These are phyloP conservation scores for Mycena alexandri DNA, from an alignment of 768 basidiomycete species.

Conservation along the genomic window DNA sequence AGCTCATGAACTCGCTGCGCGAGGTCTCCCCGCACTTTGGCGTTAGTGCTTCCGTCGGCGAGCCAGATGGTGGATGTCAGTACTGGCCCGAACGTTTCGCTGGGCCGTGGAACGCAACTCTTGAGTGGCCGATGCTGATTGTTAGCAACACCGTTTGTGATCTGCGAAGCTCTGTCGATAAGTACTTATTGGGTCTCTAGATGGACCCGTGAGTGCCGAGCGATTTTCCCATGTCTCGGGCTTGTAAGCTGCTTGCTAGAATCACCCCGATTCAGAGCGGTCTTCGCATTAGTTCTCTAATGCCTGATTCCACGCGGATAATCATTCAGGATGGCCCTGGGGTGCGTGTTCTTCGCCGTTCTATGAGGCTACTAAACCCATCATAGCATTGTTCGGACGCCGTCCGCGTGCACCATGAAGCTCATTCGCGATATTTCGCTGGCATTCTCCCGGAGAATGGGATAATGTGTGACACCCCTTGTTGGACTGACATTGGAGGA, in stretches of 20 bases:
- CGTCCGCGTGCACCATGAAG: conserved; percentile 23
- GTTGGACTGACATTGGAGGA: conserved; percentile 16
- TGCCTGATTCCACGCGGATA: conserved; percentile 39
- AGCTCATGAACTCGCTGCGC: conserved; percentile 25
- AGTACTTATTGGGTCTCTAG: not conserved
- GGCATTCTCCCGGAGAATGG: conserved; percentile 29
- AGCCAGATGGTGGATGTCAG: conserved; percentile 43
- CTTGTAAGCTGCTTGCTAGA: conserved; percentile 30
- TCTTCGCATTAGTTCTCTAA: conserved; percentile 38
- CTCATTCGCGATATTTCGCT: conserved; percentile 27
- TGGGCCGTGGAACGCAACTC: conserved; percentile 46
- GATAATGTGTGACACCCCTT: conserved; percentile 22
- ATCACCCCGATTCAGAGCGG: conserved; percentile 42
- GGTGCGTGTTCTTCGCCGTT: conserved; percentile 13
- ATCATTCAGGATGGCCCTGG: conserved; percentile 42
- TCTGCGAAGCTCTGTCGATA: not conserved
- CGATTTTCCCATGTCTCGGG: too few species aligned
- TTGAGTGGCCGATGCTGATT: conserved; percentile 44
- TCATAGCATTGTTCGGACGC: conserved; percentile 29
- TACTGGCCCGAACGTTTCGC: conserved; percentile 44
- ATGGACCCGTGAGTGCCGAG: conserved; percentile 32
- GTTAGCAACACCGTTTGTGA: conserved; percentile 41
- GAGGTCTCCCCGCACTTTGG: conserved; percentile 42
- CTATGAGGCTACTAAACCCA: too few species aligned
- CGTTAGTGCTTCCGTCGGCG: conserved; percentile 34